A percentile compares a stretch with the other conserved stretches of the same genome.
Evolutionary conservation across 2,329 filamentous ascomycete species (phyloP).

Genomic region (Aspergillus awamori): DNA sequence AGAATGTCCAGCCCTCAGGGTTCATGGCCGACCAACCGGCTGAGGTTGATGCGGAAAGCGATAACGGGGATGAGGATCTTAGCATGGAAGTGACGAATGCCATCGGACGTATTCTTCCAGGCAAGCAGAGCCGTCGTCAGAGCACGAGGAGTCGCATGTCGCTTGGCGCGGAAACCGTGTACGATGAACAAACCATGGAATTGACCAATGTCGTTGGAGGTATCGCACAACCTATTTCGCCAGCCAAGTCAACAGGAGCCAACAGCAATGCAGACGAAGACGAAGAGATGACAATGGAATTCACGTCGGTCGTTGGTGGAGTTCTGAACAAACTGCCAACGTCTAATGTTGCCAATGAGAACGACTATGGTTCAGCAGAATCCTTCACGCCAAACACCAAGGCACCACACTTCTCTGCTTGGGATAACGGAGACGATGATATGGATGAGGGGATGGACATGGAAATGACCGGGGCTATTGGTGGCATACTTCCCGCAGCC

Average conservation of each 20-base stretch:
- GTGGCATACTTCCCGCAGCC: conserved; percentile 46
- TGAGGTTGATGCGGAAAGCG: conserved; percentile 33
- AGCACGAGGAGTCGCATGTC: conserved; percentile 48
- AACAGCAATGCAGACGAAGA: conserved; percentile 41
- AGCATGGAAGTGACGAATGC: conserved; percentile 93
- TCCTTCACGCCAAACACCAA: conserved; percentile 23
- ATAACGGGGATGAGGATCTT: conserved; percentile 66
- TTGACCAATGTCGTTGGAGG: conserved; percentile 50
- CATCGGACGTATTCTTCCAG: conserved; percentile 74
- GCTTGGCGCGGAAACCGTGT: conserved; percentile 47
- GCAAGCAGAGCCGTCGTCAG: conserved; percentile 36
- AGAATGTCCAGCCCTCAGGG: conserved; percentile 46
- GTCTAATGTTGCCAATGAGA: conserved; percentile 15
- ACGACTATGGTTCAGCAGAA: conserved; percentile 13
- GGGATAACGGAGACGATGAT: conserved; percentile 32
- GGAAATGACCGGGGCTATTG: conserved; percentile 61
- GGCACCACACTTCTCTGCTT: conserved; percentile 26
- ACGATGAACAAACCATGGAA: conserved; percentile 52
- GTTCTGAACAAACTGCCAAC: conserved; percentile 36
- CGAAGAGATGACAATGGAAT: conserved; percentile 54
- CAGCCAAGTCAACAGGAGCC: conserved; percentile 30
- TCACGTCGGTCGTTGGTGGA: conserved; percentile 50
- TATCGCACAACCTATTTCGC: conserved; percentile 34
- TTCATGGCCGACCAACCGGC: conserved; percentile 10
- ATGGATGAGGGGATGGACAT: conserved; percentile 50